phyloP scores from a whole-genome alignment of 2,329 filamentous ascomycete genomes.

The Aspergillus latus region DNA sequence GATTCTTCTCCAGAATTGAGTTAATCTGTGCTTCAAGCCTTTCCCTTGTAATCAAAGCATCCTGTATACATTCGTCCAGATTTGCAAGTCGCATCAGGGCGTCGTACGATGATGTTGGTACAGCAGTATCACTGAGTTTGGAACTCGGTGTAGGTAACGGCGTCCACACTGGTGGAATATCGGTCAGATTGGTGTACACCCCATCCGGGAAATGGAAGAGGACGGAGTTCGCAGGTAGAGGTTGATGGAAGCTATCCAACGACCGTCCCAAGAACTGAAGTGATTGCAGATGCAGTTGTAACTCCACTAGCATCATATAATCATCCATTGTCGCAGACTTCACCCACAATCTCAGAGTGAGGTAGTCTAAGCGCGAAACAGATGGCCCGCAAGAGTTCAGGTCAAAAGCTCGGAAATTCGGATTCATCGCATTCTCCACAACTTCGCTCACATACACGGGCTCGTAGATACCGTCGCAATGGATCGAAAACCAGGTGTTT shows the following conservation, averaged over 20 bases:
- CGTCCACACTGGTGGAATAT: conserved; percentile 56
- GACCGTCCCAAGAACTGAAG: conserved; percentile 75
- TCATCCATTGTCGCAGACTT: conserved; percentile 54
- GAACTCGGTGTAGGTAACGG: conserved; percentile 24
- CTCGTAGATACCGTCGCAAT: conserved; percentile 63
- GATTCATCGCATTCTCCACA: conserved; percentile 78
- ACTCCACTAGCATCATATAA: conserved; percentile 68
- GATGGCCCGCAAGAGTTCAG: conserved; percentile 62
- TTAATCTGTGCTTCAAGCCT: conserved; percentile 78
- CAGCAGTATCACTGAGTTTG: conserved; percentile 46
- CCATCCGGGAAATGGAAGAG: conserved; percentile 85
- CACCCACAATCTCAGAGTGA: conserved; percentile 75
- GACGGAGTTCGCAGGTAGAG: conserved; percentile 77
- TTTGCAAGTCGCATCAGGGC: conserved; percentile 84
- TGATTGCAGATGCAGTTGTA: conserved; percentile 67
- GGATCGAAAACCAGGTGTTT: conserved; percentile 87
- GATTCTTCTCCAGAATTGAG: conserved; percentile 41
- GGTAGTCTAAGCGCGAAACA: conserved; percentile 63
- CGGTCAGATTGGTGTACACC: conserved; percentile 72
- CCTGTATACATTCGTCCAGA: conserved; percentile 85
- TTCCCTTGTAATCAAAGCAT: conserved; percentile 76
- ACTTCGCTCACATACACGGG: conserved; percentile 91
- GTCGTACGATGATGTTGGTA: conserved; percentile 79
- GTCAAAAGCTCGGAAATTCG: conserved; percentile 84
- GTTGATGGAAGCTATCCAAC: conserved; percentile 64